Evolutionary conservation across 1,284 basidiomycete genomes (phyloP).

Genomic region (Rhodotorula mucilaginosa): DNA sequence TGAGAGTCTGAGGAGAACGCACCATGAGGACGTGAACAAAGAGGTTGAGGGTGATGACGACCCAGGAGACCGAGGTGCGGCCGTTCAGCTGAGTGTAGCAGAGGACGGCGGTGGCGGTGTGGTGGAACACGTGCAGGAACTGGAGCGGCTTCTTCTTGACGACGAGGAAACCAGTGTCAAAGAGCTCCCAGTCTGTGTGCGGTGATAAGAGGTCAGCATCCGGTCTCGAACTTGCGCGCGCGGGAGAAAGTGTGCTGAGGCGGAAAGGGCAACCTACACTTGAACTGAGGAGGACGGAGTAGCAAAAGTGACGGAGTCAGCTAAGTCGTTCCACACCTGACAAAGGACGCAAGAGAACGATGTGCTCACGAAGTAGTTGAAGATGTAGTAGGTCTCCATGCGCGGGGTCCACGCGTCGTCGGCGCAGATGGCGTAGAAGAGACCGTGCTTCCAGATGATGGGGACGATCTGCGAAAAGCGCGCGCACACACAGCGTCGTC

Average conservation of each 20-base stretch:
- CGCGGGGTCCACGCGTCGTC: constrained; percentile 71
- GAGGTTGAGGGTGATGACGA: constrained; percentile 89
- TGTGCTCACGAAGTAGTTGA: constrained; percentile 96
- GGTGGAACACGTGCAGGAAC: constrained; percentile 99
- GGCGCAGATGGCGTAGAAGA: constrained; percentile 77
- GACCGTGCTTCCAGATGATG: constrained; percentile 65
- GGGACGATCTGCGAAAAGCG: constrained; percentile 55
- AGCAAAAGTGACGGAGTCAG: neutral
- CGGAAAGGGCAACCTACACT: constrained; percentile 16
- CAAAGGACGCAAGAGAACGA: neutral
- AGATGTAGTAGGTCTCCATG: constrained; percentile 73
- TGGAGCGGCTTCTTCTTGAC: constrained; percentile 95
- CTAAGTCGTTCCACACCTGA: neutral
- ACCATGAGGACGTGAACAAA: constrained; percentile 96
- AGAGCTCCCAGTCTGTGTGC: constrained; percentile 63
- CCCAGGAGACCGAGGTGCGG: constrained; percentile 90
- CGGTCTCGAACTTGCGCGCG: neutral
- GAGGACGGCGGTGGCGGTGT: constrained; percentile 93
- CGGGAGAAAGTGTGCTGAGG: too few species aligned
- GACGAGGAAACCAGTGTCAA: constrained; percentile 96
- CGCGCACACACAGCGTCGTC: neutral
- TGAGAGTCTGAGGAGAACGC: constrained; percentile 44
- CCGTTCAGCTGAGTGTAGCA: constrained; percentile 94
- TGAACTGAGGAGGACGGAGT: constrained; percentile 27
- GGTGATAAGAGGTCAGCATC: neutral